Evolutionary conservation across 768 basidiomycete species (phyloP), one percentile per base, ranked within the genome.

Genomic region (Macrolepiota dolichaula): DNA sequence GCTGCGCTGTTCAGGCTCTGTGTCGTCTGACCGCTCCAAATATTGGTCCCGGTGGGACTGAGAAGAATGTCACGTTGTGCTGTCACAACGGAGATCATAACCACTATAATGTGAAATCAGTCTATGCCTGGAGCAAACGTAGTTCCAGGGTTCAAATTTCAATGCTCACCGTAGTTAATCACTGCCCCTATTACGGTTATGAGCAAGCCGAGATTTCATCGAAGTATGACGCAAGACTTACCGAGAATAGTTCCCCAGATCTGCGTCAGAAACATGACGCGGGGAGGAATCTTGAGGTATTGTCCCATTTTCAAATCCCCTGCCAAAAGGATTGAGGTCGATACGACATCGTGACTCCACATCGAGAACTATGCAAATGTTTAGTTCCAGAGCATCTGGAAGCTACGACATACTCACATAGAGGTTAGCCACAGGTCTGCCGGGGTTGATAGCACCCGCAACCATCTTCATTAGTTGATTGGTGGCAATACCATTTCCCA

Each of bases 231-330:
- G 36, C 12, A 47, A 44, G 6, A 64, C 67, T 51, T 55, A 77
- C 78, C 86, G 57, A 88, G 74, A 49, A 88, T 77, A 0, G 86
- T 86, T 3, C 86, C 86, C 77, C 81, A 81, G n/a, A 87, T 74
- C 66, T 89, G 88, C 6, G 85, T 84, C 10, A 83, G 68, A 70
- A 89, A 86, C 73, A 87, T 84, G 40, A 80, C 77, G 13, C 87
- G 84, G 24, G 88, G 86, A 27, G 88, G 86, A 46, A 90, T 81
- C 70, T 88, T 88, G 1, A 82, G 72, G 68, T 86, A 85, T 70
- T 90, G 87, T 24, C 86, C 89, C 65, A 91, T 81, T 73, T 92
- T 93, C 63, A 91, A 73, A 68, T 88, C 85, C 37, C 75, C 74
- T 1, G 85, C 82, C 11, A 86, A 74, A 35, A 65, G 66, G 53